Conservation (phyloP, 495 filamentous ascomycete genomes). For the Penicillium goetzii region DNA sequence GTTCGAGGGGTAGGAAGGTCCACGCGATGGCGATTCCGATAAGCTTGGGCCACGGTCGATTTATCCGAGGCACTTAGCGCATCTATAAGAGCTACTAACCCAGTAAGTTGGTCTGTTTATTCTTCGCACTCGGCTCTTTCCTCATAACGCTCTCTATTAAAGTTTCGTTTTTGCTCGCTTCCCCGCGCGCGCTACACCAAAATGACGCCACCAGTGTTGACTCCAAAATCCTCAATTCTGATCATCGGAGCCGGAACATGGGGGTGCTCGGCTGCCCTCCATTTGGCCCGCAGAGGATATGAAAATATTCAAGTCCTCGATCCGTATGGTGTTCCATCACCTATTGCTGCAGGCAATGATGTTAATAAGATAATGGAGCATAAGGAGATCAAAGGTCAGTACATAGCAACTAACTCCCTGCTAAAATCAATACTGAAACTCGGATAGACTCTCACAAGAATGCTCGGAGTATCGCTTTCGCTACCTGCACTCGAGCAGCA, state of each 20-base stretch:
- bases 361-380: conserved; percentile 62
- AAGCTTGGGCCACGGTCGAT: conserved; percentile 1
- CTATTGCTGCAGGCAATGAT: conserved; percentile 59
- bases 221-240: conserved; percentile 32
- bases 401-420: neutral
- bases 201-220: conserved; percentile 22
- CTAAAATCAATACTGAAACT: neutral
- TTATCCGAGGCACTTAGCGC: neutral
- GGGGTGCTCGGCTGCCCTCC: conserved; percentile 57
- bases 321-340: conserved; percentile 47
- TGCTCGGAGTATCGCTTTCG: conserved; percentile 38
- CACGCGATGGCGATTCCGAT: conserved; percentile 22
- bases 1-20: conserved; percentile 34
- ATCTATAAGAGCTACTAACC: neutral
- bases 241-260: conserved; percentile 56
- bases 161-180: neutral
- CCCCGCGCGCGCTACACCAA: neutral
- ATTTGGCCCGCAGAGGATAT: conserved; percentile 54
- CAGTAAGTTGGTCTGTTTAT: neutral
- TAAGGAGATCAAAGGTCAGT: conserved; percentile 45
- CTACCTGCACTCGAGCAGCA: conserved; percentile 41
- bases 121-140: neutral
- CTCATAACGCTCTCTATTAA: neutral
- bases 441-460: conserved; percentile 25
- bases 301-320: conserved; percentile 53